Base-by-base conservation (phyloP, 2,329 filamentous ascomycete genomes). In the Trichoderma gracile region DNA sequence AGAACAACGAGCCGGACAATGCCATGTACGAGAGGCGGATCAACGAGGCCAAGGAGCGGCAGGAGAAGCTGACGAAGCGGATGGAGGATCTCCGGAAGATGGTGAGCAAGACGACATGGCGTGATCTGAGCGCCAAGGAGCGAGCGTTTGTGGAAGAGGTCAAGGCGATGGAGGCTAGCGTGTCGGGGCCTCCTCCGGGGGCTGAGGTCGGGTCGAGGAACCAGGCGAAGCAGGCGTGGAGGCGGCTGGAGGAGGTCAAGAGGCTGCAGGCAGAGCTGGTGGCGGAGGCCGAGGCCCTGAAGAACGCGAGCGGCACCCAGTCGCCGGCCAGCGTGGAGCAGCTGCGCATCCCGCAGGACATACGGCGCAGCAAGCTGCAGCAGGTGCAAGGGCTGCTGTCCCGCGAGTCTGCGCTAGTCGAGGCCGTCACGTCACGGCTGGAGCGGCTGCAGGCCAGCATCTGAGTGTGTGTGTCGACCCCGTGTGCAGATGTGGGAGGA, bases 401-500 rank as follows among this genome's bases (percentile, higher is more conserved):
- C 64, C 79, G 89, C 30, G 88, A 92, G 76, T 84, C 84, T 53
- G 87, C 87, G 5, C 75, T 91, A 70, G 85, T 91, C 7, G 88
- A 91, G 69, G 88, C 86, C 23, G 83, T 90, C 23, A 86, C 83
- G 68, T 80, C 80, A 64, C 81, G 88, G 64, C 75, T 92, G 67
- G 85, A 88, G 73, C 83, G 80, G 67, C 76, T 91, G 61, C 77
- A 80, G 67, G 68, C 74, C n/a, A 67, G 67, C 43, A 61, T 73
- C 70, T 77, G 71, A 67, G 61, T 12, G 30, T 30, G 7, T 9
- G 8, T 9, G 1, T 8, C 30, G 30, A 23, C 42, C 40, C 33
- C 9, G 30, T 1, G 8, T 30, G 30, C 30, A 30, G 21, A 17
- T 38, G 33, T 54, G 17, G 25, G 17, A 14, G 38, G 33, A 50